phyloP scores from a whole-genome alignment of 2,329 filamentous ascomycete species.

The Tolypocladium sp. region DNA sequence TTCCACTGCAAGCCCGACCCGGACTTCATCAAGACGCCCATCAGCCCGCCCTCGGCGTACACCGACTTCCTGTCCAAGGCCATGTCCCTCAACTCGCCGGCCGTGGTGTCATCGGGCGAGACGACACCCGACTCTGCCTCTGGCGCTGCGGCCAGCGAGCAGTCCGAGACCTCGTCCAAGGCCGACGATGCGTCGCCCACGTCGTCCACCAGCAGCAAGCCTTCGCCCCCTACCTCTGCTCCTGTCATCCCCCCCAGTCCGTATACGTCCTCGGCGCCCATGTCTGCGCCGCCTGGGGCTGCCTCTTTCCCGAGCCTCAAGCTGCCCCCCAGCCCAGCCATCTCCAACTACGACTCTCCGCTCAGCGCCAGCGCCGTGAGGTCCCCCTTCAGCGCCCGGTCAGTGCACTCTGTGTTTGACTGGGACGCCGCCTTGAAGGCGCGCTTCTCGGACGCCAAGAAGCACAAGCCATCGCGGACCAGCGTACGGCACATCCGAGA shows the following conservation, averaged over 20 bases:
- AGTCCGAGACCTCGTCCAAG: conserved; percentile 48
- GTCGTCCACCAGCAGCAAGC: conserved; percentile 20
- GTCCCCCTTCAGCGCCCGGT: conserved; percentile 66
- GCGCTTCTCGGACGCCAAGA: conserved; percentile 50
- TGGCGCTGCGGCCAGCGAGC: conserved; percentile 46
- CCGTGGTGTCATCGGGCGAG: conserved; percentile 41
- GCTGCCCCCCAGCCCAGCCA: conserved; percentile 66
- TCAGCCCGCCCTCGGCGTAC: conserved; percentile 84
- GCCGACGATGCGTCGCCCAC: conserved; percentile 41
- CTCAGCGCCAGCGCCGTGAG: conserved; percentile 49
- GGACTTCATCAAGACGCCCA: conserved; percentile 72
- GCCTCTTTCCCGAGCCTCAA: conserved; percentile 58
- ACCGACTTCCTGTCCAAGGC: conserved; percentile 79
- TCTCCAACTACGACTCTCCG: conserved; percentile 61
- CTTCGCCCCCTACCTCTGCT: conserved; percentile 25
- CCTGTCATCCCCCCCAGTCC: conserved; percentile 37
- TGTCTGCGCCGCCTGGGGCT: conserved; percentile 53
- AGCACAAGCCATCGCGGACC: conserved; percentile 48
- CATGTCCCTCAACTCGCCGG: conserved; percentile 66
- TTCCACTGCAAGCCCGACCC: conserved; percentile 30
- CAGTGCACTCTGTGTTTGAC: conserved; percentile 63
- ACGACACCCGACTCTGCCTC: conserved; percentile 40
- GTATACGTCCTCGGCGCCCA: conserved; percentile 40
- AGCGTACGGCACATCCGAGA: conserved; percentile 68
- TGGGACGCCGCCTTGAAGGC: conserved; percentile 66